Percentiles rank a stretch among this genome's conserved stretches.
These are phyloP conservation scores for Ascochyta pisi DNA, from an alignment of 2,329 filamentous ascomycete species.

Conservation along the genomic window DNA sequence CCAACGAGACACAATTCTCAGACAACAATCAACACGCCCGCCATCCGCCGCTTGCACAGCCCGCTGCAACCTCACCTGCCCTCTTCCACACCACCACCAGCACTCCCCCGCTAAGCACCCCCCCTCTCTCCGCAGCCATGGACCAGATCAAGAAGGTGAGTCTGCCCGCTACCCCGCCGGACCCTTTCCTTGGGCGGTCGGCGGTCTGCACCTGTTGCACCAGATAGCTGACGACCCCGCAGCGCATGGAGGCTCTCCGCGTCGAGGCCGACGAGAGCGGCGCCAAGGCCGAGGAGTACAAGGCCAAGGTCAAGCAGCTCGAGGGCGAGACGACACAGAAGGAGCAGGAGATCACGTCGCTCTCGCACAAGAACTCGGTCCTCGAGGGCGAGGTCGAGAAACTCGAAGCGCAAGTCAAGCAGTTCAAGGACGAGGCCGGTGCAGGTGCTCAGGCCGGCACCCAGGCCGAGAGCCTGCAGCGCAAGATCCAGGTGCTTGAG, in stretches of 20 bases:
- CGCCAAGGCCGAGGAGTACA: constrained; percentile 84
- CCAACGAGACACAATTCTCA: constrained; percentile 25
- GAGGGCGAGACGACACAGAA: constrained; percentile 96
- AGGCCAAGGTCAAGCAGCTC: constrained; percentile 83
- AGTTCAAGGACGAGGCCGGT: constrained; percentile 84
- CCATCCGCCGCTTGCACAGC: constrained; percentile 15
- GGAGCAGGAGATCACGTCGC: constrained; percentile 97
- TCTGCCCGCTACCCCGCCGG: constrained; percentile 51
- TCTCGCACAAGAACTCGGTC: constrained; percentile 92
- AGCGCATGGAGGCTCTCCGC: constrained; percentile 97
- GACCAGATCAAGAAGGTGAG: constrained; percentile 90
- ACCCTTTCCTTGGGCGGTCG: constrained; percentile 25
- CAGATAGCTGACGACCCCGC: constrained; percentile 34
- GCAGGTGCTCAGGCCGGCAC: constrained; percentile 82
- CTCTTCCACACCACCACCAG: constrained; percentile 7
- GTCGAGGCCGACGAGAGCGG: constrained; percentile 88
- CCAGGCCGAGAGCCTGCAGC: constrained; percentile 89
- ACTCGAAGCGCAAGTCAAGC: constrained; percentile 81
- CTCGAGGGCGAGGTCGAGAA: constrained; percentile 93
- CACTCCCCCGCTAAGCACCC: constrained; percentile 11
- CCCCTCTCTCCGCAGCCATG: constrained; percentile 59
- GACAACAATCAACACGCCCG: constrained; percentile 28
- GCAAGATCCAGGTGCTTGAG: constrained; percentile 93
- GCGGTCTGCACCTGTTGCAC: constrained; percentile 1
- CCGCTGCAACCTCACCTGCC: constrained; percentile 14